Evolutionary conservation across 2,329 filamentous ascomycete genomes (phyloP).

Genomic region (Decorospora gaudefroyi): DNA sequence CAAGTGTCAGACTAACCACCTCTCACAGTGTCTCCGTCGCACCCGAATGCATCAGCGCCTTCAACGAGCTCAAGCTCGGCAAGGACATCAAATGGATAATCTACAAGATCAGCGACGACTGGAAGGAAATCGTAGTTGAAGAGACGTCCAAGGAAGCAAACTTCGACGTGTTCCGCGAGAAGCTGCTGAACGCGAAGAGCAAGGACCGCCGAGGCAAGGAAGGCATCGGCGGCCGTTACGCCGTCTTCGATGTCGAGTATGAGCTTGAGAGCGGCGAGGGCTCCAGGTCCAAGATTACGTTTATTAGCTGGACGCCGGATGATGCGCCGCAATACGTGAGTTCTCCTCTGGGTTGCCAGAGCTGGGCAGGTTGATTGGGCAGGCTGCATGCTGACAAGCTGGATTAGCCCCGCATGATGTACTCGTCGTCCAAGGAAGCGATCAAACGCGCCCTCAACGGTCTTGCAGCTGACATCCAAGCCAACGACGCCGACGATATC

Average conservation of each 20-base stretch:
- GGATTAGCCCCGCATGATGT: constrained; percentile 90
- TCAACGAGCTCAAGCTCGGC: constrained; percentile 81
- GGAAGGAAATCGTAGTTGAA: constrained; percentile 81
- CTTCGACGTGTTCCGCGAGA: constrained; percentile 75
- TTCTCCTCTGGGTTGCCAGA: no score
- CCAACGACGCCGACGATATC: constrained; percentile 82
- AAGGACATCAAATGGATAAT: constrained; percentile 82
- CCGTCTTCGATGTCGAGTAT: constrained; percentile 85
- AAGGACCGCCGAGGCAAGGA: constrained; percentile 67
- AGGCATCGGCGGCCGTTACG: constrained; percentile 72
- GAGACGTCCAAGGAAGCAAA: constrained; percentile 68
- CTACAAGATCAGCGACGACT: constrained; percentile 84
- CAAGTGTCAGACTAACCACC: constrained; percentile 23
- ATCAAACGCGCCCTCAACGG: constrained; percentile 79
- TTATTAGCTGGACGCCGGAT: constrained; percentile 52
- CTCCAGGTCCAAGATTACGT: constrained; percentile 61
- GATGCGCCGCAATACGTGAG: constrained; percentile 76
- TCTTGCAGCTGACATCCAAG: constrained; percentile 76
- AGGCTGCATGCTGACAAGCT: no score
- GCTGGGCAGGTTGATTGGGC: no score
- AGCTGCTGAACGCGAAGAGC: constrained; percentile 72
- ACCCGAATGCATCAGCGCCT: constrained; percentile 69
- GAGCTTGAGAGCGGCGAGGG: constrained; percentile 72
- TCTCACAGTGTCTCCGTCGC: constrained; percentile 69
- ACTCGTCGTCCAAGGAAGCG: constrained; percentile 85